Evolutionary conservation across 2,329 filamentous ascomycete genomes (phyloP).

Genomic region (Botrytis fabae): DNA sequence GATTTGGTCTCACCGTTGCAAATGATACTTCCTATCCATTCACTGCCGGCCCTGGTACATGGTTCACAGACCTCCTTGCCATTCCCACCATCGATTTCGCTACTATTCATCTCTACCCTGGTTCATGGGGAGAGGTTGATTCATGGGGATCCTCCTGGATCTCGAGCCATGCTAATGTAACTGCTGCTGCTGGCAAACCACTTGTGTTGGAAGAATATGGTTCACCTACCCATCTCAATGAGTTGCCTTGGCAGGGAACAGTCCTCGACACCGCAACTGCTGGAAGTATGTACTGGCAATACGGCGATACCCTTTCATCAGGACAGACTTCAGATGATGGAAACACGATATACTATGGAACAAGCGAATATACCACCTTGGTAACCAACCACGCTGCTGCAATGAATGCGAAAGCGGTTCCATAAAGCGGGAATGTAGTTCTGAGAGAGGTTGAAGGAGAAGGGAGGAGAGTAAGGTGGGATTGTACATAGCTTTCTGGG

Average conservation of each 20-base stretch:
- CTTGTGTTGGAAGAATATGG: constrained; percentile 47
- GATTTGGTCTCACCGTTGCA: constrained; percentile 48
- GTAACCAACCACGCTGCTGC: constrained; percentile 34
- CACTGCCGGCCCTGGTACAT: constrained; percentile 44
- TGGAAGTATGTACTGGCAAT: constrained; percentile 40
- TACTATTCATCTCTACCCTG: constrained; percentile 54
- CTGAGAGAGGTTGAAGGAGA: not conserved
- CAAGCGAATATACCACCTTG: constrained; percentile 33
- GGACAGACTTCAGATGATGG: constrained; percentile 37
- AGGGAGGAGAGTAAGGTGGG: not conserved
- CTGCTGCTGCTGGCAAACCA: constrained; percentile 44
- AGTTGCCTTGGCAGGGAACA: constrained; percentile 34
- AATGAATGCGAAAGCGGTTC: constrained; percentile 30
- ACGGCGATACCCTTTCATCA: constrained; percentile 34
- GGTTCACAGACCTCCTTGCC: constrained; percentile 49
- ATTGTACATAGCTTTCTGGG: constrained; percentile 4
- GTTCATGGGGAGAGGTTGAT: constrained; percentile 43
- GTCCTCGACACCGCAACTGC: constrained; percentile 32
- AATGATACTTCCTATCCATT: constrained; percentile 48
- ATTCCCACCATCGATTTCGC: constrained; percentile 52
- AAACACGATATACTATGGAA: constrained; percentile 37
- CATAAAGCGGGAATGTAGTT: not conserved
- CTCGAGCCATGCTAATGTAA: constrained; percentile 45
- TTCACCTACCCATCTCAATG: constrained; percentile 27
- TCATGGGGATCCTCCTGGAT: constrained; percentile 52